Conservation (phyloP, 225 moss, liverwort and hornwort genomes). For the Physcomitrellopsis africana region DNA sequence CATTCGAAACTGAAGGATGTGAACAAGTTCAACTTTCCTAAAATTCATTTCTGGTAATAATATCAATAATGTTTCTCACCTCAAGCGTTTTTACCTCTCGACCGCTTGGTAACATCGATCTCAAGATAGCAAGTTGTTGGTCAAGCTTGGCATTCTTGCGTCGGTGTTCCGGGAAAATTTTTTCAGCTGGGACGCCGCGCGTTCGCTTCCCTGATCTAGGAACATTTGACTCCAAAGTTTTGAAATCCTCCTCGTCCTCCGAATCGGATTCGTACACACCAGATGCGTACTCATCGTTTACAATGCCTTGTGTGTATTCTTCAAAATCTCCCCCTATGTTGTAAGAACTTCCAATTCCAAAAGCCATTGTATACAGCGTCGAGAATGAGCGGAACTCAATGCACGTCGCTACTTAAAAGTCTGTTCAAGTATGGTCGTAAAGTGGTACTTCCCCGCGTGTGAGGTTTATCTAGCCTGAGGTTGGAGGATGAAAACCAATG, state of each 20-base stretch:
- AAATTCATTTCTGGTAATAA: no score
- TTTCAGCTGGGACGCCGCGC: conserved; percentile 8
- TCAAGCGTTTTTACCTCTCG: conserved; percentile 4
- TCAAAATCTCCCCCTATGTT: neutral
- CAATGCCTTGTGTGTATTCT: neutral
- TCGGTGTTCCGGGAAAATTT: conserved; percentile 9
- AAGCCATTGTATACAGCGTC: neutral
- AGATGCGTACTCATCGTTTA: neutral
- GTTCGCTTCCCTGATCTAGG: conserved; percentile 23
- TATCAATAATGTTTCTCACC: no score
- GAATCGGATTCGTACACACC: conserved; percentile 5
- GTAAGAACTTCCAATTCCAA: neutral
- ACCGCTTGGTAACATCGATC: conserved; percentile 8
- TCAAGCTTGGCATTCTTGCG: conserved; percentile 22
- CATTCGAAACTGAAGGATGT: neutral
- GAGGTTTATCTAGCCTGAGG: no score
- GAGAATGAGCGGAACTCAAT: neutral
- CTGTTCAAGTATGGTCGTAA: neutral
- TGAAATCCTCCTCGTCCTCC: neutral
- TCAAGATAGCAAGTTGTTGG: conserved; percentile 4
- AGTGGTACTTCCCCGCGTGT: neutral
- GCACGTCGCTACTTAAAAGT: neutral
- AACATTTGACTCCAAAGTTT: conserved; percentile 11
- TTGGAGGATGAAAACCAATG: no score
- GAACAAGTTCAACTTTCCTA: no score